These are phyloP conservation scores for Eucalyptus melliodora DNA, from an alignment of 345 rosid genomes.

Conservation along the genomic window DNA sequence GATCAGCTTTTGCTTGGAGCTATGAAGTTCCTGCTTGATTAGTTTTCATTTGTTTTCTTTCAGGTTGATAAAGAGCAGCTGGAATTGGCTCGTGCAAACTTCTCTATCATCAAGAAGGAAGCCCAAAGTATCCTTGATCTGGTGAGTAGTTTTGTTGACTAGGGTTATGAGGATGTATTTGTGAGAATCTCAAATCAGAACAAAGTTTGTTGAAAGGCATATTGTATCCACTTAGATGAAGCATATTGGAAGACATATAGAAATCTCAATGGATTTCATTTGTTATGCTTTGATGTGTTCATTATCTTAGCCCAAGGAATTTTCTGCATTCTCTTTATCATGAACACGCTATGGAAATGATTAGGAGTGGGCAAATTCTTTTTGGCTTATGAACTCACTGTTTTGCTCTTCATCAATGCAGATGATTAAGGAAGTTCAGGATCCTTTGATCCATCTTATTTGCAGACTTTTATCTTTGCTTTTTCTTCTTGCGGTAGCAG, in stretches of 20 bases:
- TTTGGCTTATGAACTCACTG: background rate
- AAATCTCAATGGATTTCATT: background rate
- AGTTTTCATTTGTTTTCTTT: constrained; percentile 1
- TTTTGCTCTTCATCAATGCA: background rate
- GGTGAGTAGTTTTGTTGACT: constrained; percentile 17
- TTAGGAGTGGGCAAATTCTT: background rate
- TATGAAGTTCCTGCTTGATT: background rate
- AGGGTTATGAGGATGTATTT: background rate
- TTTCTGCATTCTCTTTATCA: background rate
- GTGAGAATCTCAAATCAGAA: background rate
- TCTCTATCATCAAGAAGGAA: constrained; percentile 73
- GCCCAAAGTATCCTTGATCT: constrained; percentile 81
- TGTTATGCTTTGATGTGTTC: background rate
- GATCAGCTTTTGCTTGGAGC: background rate
- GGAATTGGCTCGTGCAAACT: constrained; percentile 73
- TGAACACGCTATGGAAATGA: background rate
- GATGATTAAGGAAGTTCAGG: background rate
- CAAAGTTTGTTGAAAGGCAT: background rate
- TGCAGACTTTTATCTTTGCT: background rate
- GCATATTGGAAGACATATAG: background rate
- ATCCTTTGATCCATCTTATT: background rate
- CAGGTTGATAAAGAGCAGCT: constrained; percentile 88
- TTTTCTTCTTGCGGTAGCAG: background rate
- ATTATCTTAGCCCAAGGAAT: background rate
- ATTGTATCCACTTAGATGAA: background rate